phyloP scores from a whole-genome alignment of 1,284 basidiomycete species.

The Tetrapyrgos nigripes region DNA sequence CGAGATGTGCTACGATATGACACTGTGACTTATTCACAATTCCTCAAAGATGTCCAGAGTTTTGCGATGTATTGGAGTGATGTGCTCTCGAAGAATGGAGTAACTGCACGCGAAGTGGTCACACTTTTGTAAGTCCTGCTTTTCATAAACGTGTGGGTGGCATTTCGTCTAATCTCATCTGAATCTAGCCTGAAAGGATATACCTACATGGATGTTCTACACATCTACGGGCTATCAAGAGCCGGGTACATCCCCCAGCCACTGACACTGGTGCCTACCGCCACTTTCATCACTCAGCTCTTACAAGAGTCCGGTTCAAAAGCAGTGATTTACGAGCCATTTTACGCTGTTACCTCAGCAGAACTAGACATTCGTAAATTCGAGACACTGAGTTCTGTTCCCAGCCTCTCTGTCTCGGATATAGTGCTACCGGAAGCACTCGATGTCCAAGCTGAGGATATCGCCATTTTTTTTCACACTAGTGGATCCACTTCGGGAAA shows the following conservation, averaged over 20 bases:
- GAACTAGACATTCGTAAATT: conserved; percentile 14
- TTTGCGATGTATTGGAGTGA: conserved; percentile 60
- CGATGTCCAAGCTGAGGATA: conserved; percentile 23
- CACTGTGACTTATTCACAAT: conserved; percentile 56
- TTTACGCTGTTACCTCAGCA: conserved; percentile 26
- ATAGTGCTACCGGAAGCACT: conserved; percentile 18
- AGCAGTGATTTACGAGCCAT: conserved; percentile 22
- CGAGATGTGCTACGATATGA: conserved; percentile 40
- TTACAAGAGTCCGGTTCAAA: conserved; percentile 16
- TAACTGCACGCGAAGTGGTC: conserved; percentile 56
- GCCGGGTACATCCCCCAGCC: conserved; percentile 37
- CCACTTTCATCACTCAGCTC: conserved; percentile 24
- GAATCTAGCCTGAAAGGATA: conserved; percentile 31
- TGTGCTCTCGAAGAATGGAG: conserved; percentile 43
- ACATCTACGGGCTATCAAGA: conserved; percentile 29
- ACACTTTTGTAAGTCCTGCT: conserved; percentile 58
- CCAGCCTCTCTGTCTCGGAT: background rate
- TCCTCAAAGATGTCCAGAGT: conserved; percentile 59
- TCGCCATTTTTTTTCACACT: conserved; percentile 38
- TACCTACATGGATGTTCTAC: conserved; percentile 29
- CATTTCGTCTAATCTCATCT: background rate
- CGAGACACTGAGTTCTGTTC: conserved; percentile 11
- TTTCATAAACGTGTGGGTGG: too few species aligned
- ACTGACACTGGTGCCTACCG: conserved; percentile 26
- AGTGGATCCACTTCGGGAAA: conserved; percentile 37